Conservation (phyloP, 495 filamentous ascomycete species). For the Rhypophila decipiens region DNA sequence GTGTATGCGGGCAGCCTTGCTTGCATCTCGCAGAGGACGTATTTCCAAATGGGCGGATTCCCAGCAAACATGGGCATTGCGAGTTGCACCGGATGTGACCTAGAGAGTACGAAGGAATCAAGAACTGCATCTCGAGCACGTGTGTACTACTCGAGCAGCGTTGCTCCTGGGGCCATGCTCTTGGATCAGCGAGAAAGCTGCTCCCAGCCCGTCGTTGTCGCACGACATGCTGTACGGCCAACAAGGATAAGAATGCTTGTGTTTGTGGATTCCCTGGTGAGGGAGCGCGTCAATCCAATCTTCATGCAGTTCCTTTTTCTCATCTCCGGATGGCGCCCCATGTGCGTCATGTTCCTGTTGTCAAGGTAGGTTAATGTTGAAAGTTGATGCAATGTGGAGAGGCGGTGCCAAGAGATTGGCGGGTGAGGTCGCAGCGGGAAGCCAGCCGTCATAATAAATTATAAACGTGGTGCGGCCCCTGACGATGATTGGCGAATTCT, state of each 20-base stretch:
- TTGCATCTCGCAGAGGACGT: too few species aligned
- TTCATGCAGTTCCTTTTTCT: too few species aligned
- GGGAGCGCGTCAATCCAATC: too few species aligned
- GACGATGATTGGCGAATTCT: background rate
- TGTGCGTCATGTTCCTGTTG: background rate
- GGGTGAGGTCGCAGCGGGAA: background rate
- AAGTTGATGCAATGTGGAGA: background rate
- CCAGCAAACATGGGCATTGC: background rate
- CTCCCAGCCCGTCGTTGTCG: background rate
- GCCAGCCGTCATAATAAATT: background rate
- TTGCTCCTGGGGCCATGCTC: too few species aligned
- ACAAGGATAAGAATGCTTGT: too few species aligned
- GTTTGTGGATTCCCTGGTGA: too few species aligned
- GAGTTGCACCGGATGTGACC: background rate
- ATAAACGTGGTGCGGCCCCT: background rate
- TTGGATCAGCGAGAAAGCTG: too few species aligned
- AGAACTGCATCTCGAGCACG: background rate
- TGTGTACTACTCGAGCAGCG: too few species aligned
- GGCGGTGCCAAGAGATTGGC: background rate
- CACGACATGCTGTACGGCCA: background rate
- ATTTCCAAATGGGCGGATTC: background rate
- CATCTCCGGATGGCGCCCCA: background rate
- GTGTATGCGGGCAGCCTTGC: too few species aligned
- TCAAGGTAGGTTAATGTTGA: background rate
- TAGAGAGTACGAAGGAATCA: background rate